A percentile compares a stretch with the other conserved stretches of the same genome.
These are phyloP conservation scores for Hevea brasiliensis DNA, from an alignment of 345 rosid species.

Conservation along the genomic window DNA sequence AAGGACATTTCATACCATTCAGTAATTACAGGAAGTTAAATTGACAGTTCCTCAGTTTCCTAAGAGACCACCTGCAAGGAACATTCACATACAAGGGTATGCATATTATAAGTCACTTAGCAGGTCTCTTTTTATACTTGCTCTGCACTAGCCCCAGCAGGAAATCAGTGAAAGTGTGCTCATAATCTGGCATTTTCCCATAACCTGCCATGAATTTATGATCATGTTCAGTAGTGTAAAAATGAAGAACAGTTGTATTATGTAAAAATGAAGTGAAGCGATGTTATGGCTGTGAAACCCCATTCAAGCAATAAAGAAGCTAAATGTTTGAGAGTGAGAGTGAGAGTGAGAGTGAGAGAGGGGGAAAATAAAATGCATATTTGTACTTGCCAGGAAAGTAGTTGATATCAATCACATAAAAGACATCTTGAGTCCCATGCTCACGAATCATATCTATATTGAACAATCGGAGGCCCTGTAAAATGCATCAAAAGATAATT, in stretches of 20 bases:
- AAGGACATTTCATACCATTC: constrained; percentile 17
- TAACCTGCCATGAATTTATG: constrained; percentile 53
- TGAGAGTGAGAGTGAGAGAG: too few species aligned
- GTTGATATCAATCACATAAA: constrained; percentile 88
- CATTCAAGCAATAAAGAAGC: too few species aligned
- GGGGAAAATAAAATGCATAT: neutral
- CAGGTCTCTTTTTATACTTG: constrained; percentile 41
- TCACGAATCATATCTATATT: constrained; percentile 89
- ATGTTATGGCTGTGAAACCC: too few species aligned
- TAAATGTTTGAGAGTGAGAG: neutral
- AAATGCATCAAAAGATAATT: constrained; percentile 4
- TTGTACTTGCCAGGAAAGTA: constrained; percentile 80
- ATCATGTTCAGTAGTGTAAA: neutral
- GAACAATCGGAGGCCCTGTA: constrained; percentile 76
- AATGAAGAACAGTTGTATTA: too few species aligned
- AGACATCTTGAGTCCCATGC: constrained; percentile 65
- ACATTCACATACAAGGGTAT: constrained; percentile 4
- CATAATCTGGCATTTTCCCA: constrained; percentile 89
- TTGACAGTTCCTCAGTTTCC: constrained; percentile 25
- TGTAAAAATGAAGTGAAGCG: too few species aligned
- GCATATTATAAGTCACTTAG: neutral
- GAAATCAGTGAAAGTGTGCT: constrained; percentile 81
- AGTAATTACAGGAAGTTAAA: constrained; percentile 18
- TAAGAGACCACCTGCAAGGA: constrained; percentile 15
- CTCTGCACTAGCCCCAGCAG: constrained; percentile 47